Evolutionary conservation across 768 basidiomycete genomes (phyloP).

Genomic region (Lentinula sp.): DNA sequence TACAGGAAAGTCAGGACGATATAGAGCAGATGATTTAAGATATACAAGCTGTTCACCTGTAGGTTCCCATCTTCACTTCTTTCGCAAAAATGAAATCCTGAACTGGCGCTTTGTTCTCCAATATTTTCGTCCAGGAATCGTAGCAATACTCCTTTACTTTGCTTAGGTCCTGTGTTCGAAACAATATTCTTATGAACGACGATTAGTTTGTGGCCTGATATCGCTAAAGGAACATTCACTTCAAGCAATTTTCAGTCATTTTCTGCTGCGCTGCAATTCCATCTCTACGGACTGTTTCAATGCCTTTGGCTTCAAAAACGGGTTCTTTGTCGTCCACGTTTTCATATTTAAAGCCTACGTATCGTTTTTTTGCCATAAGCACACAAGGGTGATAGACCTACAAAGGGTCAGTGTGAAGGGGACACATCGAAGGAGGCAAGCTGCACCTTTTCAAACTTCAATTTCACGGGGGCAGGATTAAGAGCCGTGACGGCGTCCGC

Average conservation of each 20-base stretch:
- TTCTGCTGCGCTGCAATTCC: constrained; percentile 88
- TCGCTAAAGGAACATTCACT: constrained; percentile 39
- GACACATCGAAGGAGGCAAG: background rate
- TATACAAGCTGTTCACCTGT: constrained; percentile 48
- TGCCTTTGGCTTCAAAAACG: constrained; percentile 92
- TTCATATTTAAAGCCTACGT: constrained; percentile 97
- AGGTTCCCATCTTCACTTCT: constrained; percentile 89
- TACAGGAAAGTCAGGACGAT: constrained; percentile 20
- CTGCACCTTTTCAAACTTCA: constrained; percentile 94
- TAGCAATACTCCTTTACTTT: constrained; percentile 86
- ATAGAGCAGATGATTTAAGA: background rate
- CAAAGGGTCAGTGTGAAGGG: background rate
- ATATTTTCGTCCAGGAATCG: constrained; percentile 76
- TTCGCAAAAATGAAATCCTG: constrained; percentile 95
- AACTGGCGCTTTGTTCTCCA: constrained; percentile 75
- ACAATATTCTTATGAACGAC: constrained; percentile 60
- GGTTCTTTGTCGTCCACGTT: constrained; percentile 72
- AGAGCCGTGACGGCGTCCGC: constrained; percentile 78
- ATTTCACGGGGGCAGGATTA: constrained; percentile 88
- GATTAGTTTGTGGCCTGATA: background rate
- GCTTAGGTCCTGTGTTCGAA: constrained; percentile 85
- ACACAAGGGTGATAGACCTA: constrained; percentile 94
- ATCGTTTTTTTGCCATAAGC: constrained; percentile 97
- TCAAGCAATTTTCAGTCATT: constrained; percentile 86
- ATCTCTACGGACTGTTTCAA: constrained; percentile 93